Percentiles rank a stretch among this genome's conserved stretches.
phyloP scores from a whole-genome alignment of 1,284 basidiomycete species.

The Moniliella sp. region DNA sequence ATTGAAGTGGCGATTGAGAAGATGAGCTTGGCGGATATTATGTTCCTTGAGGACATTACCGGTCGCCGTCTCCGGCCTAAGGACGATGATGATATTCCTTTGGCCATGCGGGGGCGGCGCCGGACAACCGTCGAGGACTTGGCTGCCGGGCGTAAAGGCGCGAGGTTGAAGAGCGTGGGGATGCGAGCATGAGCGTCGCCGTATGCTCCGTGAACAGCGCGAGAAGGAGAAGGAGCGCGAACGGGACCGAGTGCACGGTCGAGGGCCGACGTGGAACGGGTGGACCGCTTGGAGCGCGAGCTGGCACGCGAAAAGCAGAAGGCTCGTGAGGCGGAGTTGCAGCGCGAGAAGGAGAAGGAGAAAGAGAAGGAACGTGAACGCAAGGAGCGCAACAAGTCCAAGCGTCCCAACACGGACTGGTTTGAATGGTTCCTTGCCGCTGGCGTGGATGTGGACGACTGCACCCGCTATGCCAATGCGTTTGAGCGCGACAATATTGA shows the following conservation, averaged over 20 bases:
- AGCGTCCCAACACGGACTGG: constrained; percentile 52
- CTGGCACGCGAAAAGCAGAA: background rate
- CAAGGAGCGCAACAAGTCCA: constrained; percentile 11
- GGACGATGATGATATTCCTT: constrained; percentile 25
- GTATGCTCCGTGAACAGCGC: too few species aligned
- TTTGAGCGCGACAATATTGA: constrained; percentile 95
- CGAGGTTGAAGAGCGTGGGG: too few species aligned
- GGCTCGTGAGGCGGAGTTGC: constrained; percentile 2
- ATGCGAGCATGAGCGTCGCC: too few species aligned
- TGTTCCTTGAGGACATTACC: constrained; percentile 53
- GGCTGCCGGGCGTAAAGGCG: background rate
- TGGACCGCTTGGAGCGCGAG: too few species aligned
- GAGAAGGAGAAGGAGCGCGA: too few species aligned
- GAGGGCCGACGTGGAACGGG: too few species aligned
- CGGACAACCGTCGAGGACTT: too few species aligned
- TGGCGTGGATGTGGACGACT: constrained; percentile 89
- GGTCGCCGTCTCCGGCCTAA: constrained; percentile 21
- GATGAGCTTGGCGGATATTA: constrained; percentile 79
- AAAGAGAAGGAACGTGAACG: constrained; percentile 7
- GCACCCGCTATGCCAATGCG: constrained; percentile 71
- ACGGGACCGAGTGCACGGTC: too few species aligned
- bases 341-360: too few species aligned
- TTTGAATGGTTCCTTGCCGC: constrained; percentile 96
- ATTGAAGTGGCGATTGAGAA: constrained; percentile 82
- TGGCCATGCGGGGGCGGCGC: too few species aligned